Evolutionary conservation across 495 filamentous ascomycete species (phyloP), one percentile per base, ranked within the genome.

Genomic region (Hypoxylon trugodes): DNA sequence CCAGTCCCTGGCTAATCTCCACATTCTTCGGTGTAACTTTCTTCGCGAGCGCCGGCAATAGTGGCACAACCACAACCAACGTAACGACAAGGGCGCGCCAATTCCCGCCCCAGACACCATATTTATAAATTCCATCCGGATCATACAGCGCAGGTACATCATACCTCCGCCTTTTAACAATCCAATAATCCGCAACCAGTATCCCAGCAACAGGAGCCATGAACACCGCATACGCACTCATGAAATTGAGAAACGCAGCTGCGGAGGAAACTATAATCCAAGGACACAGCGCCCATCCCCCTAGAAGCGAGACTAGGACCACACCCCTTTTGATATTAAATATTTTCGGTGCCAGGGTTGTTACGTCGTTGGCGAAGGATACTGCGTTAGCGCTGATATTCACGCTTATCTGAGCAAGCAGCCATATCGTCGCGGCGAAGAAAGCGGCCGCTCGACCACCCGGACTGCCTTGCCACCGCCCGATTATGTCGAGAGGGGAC

Each of bases 311-410:
- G 21, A 81, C 85, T 38, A 88, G 72, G 24, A 90, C 74, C 50
- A 84, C 82, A 18, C 86, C 86, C 1, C 87, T 80, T 0, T 80
- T 79, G 65, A 88, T 87, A 52, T 87, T 84, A 64, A 87, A 69
- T 53, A 77, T 85, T 24, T 69, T 57, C 0, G 87, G 87, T 45
- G 79, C 78, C 0, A 89, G 76, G 6, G 81, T 79, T 9, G 81
- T 82, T 36, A 86, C 74, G 65, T 90, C 87, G 66, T 90, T 89
- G 10, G 87, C 83, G 10, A 82, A 84, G 8, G 82, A 86, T 49
- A 89, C 80, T 13, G 36, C 57, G 49, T 90, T 90, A n/a, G 86
- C 86, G 1, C 84, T 86, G 63, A 90, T 83, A 65, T 90, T 89
- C 21, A 82, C 83, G 48, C 81, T 81, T 35, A 87, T 77, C 38